These are phyloP conservation scores for Chytridium lagenaria DNA, from an alignment of 371 early-diverging fungal genomes.

Conservation along the genomic window DNA sequence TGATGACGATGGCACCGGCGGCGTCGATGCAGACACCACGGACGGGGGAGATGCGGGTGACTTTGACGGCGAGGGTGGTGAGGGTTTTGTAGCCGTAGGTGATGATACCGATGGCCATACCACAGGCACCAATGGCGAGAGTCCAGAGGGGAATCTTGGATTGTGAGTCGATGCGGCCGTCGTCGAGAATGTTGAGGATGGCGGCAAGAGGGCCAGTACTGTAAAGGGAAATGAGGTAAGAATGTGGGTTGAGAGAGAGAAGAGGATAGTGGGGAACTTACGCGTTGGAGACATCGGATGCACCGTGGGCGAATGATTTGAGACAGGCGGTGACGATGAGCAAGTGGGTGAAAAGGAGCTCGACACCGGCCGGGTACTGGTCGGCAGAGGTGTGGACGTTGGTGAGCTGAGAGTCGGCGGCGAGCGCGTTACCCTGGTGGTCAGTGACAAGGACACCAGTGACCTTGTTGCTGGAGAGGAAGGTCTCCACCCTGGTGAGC, in stretches of 20 bases:
- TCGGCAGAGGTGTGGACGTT: slow-evolving; percentile 13
- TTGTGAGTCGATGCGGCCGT: slow-evolving; percentile 6
- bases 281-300: slow-evolving; percentile 13
- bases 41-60: slow-evolving; percentile 16
- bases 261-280: slow-evolving; percentile 15
- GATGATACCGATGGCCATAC: slow-evolving; percentile 13
- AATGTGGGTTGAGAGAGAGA: neutral
- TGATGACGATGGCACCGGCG: slow-evolving; percentile 14
- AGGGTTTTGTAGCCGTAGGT: slow-evolving; percentile 12
- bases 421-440: neutral
- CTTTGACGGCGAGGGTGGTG: neutral
- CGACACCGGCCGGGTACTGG: neutral
- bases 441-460: neutral
- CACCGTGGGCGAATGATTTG: slow-evolving; percentile 15
- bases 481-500: neutral
- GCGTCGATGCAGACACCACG: slow-evolving; percentile 8
- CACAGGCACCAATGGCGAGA: slow-evolving; percentile 1
- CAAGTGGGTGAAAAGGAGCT: slow-evolving; percentile 1
- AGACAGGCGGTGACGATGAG: slow-evolving; percentile 21
- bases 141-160: slow-evolving; percentile 11
- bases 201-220: slow-evolving; percentile 6
- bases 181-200: slow-evolving; percentile 11
- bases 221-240: neutral
- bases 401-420: neutral
- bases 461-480: slow-evolving; percentile 18